Evolutionary conservation across 1,284 basidiomycete species (phyloP), one percentile per base, ranked within the genome.

Genomic region (Pseudozyma thailandica): DNA sequence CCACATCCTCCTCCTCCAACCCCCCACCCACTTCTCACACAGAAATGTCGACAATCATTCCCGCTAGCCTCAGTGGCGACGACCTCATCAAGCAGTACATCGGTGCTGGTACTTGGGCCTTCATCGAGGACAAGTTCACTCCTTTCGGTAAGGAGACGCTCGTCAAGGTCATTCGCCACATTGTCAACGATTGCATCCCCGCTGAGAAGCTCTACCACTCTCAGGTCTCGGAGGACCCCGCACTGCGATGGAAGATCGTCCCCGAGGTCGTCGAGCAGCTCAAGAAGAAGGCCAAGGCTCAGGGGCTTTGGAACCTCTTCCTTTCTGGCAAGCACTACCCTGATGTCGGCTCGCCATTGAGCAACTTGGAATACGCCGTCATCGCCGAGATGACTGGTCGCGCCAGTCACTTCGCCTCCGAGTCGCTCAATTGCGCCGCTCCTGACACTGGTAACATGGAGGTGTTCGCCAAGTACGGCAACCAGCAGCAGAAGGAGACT

Each of bases 251-350:
- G 94, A 88, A 90, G 84, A 89, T 89, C 4, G 86, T 93, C 70
- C 89, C 94, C 38, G 89, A 91, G 3, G 85, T 95, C 61, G 86
- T 95, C 61, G 90, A 90, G 77, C 90, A 92, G 60, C 88, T 98
- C 77, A 97, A 98, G 86, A 86, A 82, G 63, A 93, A 92, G 84
- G 95, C 95, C 4, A 91, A 90, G 85, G 87, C 89, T 76, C 87
- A 90, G 37, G 95, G 95, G 2, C 87, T 98, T 44, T 98, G 95
- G 95, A 98, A 98, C 83, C 87, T 98, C 41, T 98, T 98, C 87
- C 86, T 98, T 68, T 93, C 91, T 87, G 94, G 93, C 84, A 87
- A 89, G 45, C 94, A 96, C 83, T 97, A 95, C 84, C 93, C 93
- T 15, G 55, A 68, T 39, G 50, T 62, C 78, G 94, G 95, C 50